These are phyloP conservation scores for Aurantiochytrium sp. DNA, from an alignment of 108 stramenopile species.

Conservation along the genomic window DNA sequence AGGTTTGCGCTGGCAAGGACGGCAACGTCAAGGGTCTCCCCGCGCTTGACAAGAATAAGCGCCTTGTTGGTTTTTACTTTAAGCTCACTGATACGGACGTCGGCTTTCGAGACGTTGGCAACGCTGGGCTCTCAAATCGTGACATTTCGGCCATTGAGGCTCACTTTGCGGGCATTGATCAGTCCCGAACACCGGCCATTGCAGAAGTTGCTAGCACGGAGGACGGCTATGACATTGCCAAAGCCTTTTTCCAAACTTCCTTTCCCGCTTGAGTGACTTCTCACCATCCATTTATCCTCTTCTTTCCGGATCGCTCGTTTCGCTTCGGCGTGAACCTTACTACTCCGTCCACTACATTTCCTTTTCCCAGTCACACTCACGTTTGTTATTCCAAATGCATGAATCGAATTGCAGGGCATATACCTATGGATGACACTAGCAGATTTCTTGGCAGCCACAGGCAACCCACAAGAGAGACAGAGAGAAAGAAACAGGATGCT, in stretches of 20 bases:
- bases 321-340: too few relatives aligned
- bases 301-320: too few relatives aligned
- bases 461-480: too few relatives aligned
- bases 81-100: not conserved
- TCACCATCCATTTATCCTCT: too few relatives aligned
- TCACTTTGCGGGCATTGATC: not conserved
- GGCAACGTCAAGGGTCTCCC: not conserved
- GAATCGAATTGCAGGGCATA: too few relatives aligned
- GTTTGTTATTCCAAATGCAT: too few relatives aligned
- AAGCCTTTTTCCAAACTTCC: not conserved
- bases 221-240: not conserved
- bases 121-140: not conserved
- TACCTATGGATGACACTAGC: too few relatives aligned
- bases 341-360: too few relatives aligned
- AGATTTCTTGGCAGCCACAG: too few relatives aligned
- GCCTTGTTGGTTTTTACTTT: constrained; percentile 4
- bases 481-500: too few relatives aligned
- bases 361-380: too few relatives aligned
- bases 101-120: not conserved
- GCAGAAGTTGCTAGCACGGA: not conserved
- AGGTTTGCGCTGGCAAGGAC: not conserved
- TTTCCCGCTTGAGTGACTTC: not conserved
- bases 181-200: not conserved
- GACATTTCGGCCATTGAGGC: not conserved
- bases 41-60: not conserved